These are phyloP conservation scores for Melanopsichium pennsylvanicum DNA, from an alignment of 1,284 basidiomycete genomes.

Conservation along the genomic window DNA sequence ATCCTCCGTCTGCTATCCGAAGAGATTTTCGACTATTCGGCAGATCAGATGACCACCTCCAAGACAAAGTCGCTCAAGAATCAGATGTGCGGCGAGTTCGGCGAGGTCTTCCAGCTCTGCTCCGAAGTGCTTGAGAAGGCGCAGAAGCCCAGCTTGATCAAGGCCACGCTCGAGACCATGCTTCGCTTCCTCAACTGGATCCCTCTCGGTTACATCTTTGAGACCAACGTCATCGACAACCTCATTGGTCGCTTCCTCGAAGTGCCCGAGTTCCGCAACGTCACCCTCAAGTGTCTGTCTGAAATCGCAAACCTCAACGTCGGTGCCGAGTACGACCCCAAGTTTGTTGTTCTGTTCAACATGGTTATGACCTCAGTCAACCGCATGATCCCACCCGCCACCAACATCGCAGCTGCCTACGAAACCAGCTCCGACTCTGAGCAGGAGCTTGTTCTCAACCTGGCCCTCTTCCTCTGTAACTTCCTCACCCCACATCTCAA, in stretches of 20 bases:
- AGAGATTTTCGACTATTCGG: slow-evolving; percentile 98
- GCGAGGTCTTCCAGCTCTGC: slow-evolving; percentile 65
- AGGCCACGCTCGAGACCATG: slow-evolving; percentile 92
- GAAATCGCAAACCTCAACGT: slow-evolving; percentile 87
- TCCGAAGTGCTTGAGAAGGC: slow-evolving; percentile 93
- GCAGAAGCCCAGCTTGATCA: slow-evolving; percentile 94
- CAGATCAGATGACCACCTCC: slow-evolving; percentile 97
- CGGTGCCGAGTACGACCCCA: slow-evolving; percentile 96
- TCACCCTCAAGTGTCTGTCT: slow-evolving; percentile 96
- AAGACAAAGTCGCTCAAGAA: slow-evolving; percentile 98
- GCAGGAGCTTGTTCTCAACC: slow-evolving; percentile 96
- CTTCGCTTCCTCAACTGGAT: slow-evolving; percentile 99
- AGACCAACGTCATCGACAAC: slow-evolving; percentile 95
- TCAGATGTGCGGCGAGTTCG: slow-evolving; percentile 66
- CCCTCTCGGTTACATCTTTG: slow-evolving; percentile 97
- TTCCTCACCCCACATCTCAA: slow-evolving; percentile 86
- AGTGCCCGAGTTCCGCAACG: slow-evolving; percentile 94
- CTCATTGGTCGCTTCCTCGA: slow-evolving; percentile 92
- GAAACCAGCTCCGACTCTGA: slow-evolving; percentile 88
- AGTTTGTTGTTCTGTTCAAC: slow-evolving; percentile 96
- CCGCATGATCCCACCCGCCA: slow-evolving; percentile 73
- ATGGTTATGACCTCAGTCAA: slow-evolving; percentile 68
- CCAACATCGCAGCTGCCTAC: slow-evolving; percentile 84
- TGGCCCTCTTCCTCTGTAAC: slow-evolving; percentile 95
- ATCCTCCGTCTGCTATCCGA: slow-evolving; percentile 97